Base-by-base conservation (phyloP, 1,284 basidiomycete genomes). In the Stereum hirsutum region DNA sequence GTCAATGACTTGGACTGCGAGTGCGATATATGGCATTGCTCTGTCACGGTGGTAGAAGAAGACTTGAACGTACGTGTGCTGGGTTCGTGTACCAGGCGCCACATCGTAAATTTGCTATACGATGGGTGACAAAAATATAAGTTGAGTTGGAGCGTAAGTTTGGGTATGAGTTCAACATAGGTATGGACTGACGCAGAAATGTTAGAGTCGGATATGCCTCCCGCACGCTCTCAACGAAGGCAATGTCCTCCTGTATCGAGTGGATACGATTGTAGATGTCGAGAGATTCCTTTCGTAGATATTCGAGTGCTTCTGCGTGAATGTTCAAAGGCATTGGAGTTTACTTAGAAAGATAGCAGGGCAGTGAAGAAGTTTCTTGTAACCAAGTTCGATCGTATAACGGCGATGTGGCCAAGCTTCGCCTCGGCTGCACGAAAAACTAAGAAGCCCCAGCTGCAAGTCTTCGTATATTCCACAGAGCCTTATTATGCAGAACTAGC, bases 1-100 rank as follows among this genome's bases (percentile, higher is more conserved):
- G n/a, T n/a, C n/a, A n/a, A n/a, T n/a, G n/a, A n/a, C n/a, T n/a
- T n/a, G n/a, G n/a, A n/a, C n/a, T n/a, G n/a, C n/a, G n/a, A n/a
- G n/a, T n/a, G n/a, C n/a, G n/a, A n/a, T n/a, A n/a, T n/a, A n/a
- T n/a, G n/a, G n/a, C n/a, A n/a, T n/a, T n/a, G n/a, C n/a, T n/a
- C n/a, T n/a, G n/a, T n/a, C n/a, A n/a, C n/a, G n/a, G n/a, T n/a
- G n/a, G n/a, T n/a, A n/a, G n/a, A n/a, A n/a, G n/a, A n/a, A n/a
- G n/a, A n/a, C n/a, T n/a, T n/a, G n/a, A n/a, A 24, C 43, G 30
- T 41, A 43, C 46, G 15, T 46, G 36, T 10, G 28, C n/a, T 4
- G 92, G 88, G 51, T 89, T 74, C 6, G 85, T 80, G 60, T 97
- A 98, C 94, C 95, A 98, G 4, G 86, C 87, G 1, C 94, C 94